Evolutionary conservation across 2,329 filamentous ascomycete species (phyloP), one percentile per base, ranked within the genome.

Genomic region (Arthrobotrys megalospora): DNA sequence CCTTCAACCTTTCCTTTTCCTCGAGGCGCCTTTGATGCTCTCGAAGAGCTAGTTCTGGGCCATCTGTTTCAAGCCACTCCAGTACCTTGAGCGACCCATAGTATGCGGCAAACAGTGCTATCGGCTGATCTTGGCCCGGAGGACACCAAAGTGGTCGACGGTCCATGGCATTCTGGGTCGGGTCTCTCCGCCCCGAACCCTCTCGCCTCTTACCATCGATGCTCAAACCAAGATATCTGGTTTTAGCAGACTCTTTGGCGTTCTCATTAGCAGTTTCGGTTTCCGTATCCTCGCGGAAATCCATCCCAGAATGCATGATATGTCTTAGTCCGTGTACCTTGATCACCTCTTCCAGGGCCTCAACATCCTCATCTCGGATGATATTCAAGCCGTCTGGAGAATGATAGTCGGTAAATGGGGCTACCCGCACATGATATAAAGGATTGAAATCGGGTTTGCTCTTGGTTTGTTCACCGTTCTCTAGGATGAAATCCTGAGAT

Each of bases 21-120:
- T 63, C 63, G 3, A 67, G 52, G 4, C 6, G 16, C n/a, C 6
- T 5, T 24, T 62, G 36, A 10, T 38, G 48, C 28, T 60, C 38
- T 34, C n/a, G 83, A 79, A n/a, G 86, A 86, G 81, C 90, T 82
- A 90, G 87, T 80, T 89, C 84, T 0, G 93, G 92, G 0, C 89
- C 88, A 79, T 93, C 91, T 76, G 91, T 90, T 68, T 93, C 84
- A 83, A 95, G 92, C 89, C 92, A 96, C 82, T 95, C 90, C 0
- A 93, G 88, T 19, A 88, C 87, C 47, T 91, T 88, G 14, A 94
- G 82, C 21, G 86, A 91, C 1, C 90, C 89, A 19, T 63, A 62
- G 16, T 76, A 1, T 81, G 80, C 62, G 12, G 62, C 62, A n/a
- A 34, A 65, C 14, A 65, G 43, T 16, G 62, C 41, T 16, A 65